These are phyloP conservation scores for Kappamyces sp. DNA, from an alignment of 192 early-diverging fungal species.

Conservation along the genomic window DNA sequence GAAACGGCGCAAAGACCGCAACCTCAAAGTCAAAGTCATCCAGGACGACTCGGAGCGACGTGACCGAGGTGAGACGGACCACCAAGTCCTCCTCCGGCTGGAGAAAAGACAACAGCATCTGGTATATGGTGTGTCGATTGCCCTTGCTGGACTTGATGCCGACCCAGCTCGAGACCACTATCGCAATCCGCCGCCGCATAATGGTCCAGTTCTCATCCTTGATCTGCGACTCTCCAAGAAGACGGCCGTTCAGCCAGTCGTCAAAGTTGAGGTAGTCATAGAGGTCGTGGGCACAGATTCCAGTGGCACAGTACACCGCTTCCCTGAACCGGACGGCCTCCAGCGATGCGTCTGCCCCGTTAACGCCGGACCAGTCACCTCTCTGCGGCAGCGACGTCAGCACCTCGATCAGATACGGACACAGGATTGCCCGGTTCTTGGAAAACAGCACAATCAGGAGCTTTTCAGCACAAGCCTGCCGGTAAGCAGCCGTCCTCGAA, in stretches of 20 bases:
- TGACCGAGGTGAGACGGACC: slow-evolving; percentile 71
- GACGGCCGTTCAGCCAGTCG: slow-evolving; percentile 52
- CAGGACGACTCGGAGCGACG: slow-evolving; percentile 57
- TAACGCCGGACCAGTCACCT: neutral
- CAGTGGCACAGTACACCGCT: slow-evolving; percentile 71
- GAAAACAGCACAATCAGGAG: slow-evolving; percentile 72
- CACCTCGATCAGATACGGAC: slow-evolving; percentile 57
- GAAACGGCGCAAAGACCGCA: slow-evolving; percentile 57
- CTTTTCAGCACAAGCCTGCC: slow-evolving; percentile 74
- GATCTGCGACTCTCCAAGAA: slow-evolving; percentile 51
- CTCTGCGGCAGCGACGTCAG: slow-evolving; percentile 45
- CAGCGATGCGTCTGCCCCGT: slow-evolving; percentile 9
- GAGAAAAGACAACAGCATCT: slow-evolving; percentile 63
- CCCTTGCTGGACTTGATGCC: slow-evolving; percentile 63
- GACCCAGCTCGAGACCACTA: slow-evolving; percentile 83
- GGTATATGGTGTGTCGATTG: slow-evolving; percentile 62
- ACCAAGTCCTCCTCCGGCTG: slow-evolving; percentile 66
- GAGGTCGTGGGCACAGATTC: slow-evolving; percentile 72
- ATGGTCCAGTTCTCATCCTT: slow-evolving; percentile 26
- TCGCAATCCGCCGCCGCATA: slow-evolving; percentile 64
- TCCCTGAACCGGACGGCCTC: slow-evolving; percentile 62
- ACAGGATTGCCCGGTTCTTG: slow-evolving; percentile 52
- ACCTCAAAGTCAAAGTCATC: slow-evolving; percentile 89
- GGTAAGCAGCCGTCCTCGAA: slow-evolving; percentile 27
- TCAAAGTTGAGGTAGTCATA: slow-evolving; percentile 80